A percentile compares a stretch with the other conserved stretches of the same genome.
phyloP scores from a whole-genome alignment of 352 stramenopile species.

The Globisporangium cystogenes region DNA sequence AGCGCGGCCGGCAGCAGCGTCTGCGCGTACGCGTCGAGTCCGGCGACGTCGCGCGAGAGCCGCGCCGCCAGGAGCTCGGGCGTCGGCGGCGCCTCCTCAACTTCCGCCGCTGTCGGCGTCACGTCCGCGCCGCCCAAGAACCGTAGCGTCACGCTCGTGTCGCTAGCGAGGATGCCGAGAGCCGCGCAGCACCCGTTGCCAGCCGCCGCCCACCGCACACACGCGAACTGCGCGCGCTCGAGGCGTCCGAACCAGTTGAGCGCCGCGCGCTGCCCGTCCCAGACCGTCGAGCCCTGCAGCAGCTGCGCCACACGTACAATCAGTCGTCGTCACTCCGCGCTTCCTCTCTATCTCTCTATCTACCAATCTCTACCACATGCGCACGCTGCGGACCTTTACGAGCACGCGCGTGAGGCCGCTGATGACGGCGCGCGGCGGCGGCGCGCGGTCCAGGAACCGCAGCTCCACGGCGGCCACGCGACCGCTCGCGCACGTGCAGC shows the following conservation, averaged over 20 bases:
- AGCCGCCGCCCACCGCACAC: slow-evolving; percentile 17
- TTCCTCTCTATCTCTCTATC: not conserved
- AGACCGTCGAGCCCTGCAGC: slow-evolving; percentile 37
- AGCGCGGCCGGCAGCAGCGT: slow-evolving; percentile 36
- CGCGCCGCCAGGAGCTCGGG: slow-evolving; percentile 20
- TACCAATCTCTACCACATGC: no score
- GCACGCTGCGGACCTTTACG: slow-evolving; percentile 14
- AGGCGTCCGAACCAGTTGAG: slow-evolving; percentile 44
- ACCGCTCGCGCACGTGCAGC: slow-evolving; percentile 26
- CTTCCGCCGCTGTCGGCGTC: not conserved
- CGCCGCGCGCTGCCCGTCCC: slow-evolving; percentile 20
- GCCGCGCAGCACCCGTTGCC: slow-evolving; percentile 32
- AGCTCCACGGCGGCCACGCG: slow-evolving; percentile 22
- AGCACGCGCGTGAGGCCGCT: slow-evolving; percentile 29
- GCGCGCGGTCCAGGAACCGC: slow-evolving; percentile 26
- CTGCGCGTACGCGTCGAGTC: slow-evolving; percentile 27
- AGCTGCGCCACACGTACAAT: slow-evolving; percentile 9
- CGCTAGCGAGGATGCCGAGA: slow-evolving; percentile 19
- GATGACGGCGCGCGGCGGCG: slow-evolving; percentile 29
- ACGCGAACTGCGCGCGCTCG: slow-evolving; percentile 25
- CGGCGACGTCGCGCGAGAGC: slow-evolving; percentile 33
- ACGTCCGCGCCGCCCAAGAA: slow-evolving; percentile 10
- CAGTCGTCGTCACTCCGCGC: not conserved
- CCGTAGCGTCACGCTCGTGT: slow-evolving; percentile 21
- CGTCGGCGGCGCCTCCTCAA: not conserved